Evolutionary conservation across 768 basidiomycete genomes (phyloP).

Genomic region (Rickenella mellea): DNA sequence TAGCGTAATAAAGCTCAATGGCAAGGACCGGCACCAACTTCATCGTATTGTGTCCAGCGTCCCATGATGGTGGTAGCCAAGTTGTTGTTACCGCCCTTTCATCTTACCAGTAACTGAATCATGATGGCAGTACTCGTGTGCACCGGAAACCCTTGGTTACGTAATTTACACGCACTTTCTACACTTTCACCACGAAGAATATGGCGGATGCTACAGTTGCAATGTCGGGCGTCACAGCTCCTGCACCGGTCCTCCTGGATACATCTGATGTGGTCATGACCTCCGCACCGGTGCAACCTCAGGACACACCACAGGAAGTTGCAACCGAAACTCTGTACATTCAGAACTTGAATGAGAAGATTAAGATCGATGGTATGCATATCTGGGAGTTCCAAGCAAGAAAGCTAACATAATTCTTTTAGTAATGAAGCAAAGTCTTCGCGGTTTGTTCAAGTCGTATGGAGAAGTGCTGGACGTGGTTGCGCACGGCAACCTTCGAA

Average conservation of each 20-base stretch:
- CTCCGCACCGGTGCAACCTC: not conserved
- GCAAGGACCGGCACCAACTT: not conserved
- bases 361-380: conserved; percentile 61
- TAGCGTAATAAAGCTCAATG: not conserved
- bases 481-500: conserved; percentile 87
- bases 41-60: conserved; percentile 1
- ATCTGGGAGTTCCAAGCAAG: conserved; percentile 2
- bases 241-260: no score
- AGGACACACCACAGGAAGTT: conserved; percentile 22
- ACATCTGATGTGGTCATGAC: not conserved
- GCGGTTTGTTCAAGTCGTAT: conserved; percentile 86
- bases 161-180: no score
- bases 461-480: conserved; percentile 93
- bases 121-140: not conserved
- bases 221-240: no score
- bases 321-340: conserved; percentile 87
- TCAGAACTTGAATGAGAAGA: conserved; percentile 93
- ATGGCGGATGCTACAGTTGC: no score
- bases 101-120: no score
- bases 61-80: not conserved
- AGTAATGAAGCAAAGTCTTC: conserved; percentile 86
- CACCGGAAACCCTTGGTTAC: no score
- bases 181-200: no score
- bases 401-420: conserved; percentile 6
- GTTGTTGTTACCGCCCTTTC: no score